phyloP scores from a whole-genome alignment of 768 basidiomycete genomes.

The Pisolithus marmoratus region DNA sequence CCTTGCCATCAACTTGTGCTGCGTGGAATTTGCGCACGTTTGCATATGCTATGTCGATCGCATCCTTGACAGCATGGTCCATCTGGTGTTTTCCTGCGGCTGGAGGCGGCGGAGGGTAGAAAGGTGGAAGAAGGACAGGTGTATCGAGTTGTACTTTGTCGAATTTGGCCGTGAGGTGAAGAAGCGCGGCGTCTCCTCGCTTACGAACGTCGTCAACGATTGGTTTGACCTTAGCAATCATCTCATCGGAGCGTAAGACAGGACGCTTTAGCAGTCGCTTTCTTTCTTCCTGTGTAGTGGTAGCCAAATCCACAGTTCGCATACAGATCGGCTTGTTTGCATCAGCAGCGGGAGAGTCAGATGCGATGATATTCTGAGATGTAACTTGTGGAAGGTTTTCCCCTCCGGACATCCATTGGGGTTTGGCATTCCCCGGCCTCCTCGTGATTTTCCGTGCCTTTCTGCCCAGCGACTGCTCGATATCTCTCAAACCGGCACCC shows the following conservation, averaged over 20 bases:
- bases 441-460: constrained; percentile 87
- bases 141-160: constrained; percentile 73
- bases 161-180: constrained; percentile 88
- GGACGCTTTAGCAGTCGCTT: constrained; percentile 76
- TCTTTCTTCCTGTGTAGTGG: constrained; percentile 46
- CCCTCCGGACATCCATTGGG: constrained; percentile 49
- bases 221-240: constrained; percentile 84
- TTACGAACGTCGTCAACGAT: constrained; percentile 85
- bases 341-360: constrained; percentile 18
- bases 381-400: constrained; percentile 15
- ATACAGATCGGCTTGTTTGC: constrained; percentile 59
- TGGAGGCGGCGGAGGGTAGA: constrained; percentile 26
- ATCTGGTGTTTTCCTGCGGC: constrained; percentile 56
- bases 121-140: constrained; percentile 77
- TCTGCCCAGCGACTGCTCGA: constrained; percentile 76
- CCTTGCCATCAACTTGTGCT: constrained; percentile 69
- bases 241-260: constrained; percentile 61
- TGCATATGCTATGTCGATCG: constrained; percentile 85
- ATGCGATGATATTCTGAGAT: constrained; percentile 23
- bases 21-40: constrained; percentile 92
- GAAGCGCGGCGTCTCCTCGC: constrained; percentile 81
- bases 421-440: constrained; percentile 88
- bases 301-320: constrained; percentile 62
- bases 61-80: constrained; percentile 57
- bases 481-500: constrained; percentile 77